Conservation (phyloP, 1,284 basidiomycete genomes). For the Stereum hirsutum region DNA sequence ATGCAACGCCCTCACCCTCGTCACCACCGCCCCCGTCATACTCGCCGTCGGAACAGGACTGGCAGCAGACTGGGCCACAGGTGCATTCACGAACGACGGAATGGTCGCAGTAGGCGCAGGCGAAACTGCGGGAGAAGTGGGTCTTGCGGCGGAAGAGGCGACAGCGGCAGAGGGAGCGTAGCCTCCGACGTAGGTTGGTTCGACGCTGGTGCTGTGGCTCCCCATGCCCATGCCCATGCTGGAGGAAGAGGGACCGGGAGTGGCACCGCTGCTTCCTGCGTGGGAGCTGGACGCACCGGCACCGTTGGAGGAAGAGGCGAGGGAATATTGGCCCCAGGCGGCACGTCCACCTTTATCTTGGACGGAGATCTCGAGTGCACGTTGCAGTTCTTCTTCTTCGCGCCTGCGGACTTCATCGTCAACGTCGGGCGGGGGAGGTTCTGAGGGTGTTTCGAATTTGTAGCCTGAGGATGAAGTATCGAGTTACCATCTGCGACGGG, state of each 20-base stretch:
- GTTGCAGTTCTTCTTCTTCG: conserved; percentile 90
- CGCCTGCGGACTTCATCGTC: conserved; percentile 74
- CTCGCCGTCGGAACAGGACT: conserved; percentile 3
- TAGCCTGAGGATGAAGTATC: conserved; percentile 36
- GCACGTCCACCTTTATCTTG: conserved; percentile 76
- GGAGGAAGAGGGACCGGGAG: conserved; percentile 15
- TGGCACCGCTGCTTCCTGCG: conserved; percentile 30
- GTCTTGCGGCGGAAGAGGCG: conserved; percentile 12
- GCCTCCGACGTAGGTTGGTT: conserved; percentile 18
- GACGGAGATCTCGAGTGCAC: conserved; percentile 83
- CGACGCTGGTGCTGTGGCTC: conserved; percentile 10
- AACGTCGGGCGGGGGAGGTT: conserved; percentile 58
- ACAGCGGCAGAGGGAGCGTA: conserved; percentile 19
- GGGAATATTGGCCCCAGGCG: conserved; percentile 36
- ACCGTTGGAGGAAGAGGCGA: conserved; percentile 29
- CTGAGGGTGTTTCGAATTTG: conserved; percentile 58
- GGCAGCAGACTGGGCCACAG: conserved; percentile 16
- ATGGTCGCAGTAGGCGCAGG: conserved; percentile 21
- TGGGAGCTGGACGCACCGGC: conserved; percentile 22
- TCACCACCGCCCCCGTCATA: conserved; percentile 44
- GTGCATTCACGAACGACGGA: no score
- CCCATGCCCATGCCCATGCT: conserved; percentile 15
- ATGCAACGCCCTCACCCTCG: conserved; percentile 86
- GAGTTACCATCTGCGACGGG: neutral
- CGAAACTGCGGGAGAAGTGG: conserved; percentile 15